Conservation (phyloP, 2,329 filamentous ascomycete species). For the Furcasterigmium sp. region DNA sequence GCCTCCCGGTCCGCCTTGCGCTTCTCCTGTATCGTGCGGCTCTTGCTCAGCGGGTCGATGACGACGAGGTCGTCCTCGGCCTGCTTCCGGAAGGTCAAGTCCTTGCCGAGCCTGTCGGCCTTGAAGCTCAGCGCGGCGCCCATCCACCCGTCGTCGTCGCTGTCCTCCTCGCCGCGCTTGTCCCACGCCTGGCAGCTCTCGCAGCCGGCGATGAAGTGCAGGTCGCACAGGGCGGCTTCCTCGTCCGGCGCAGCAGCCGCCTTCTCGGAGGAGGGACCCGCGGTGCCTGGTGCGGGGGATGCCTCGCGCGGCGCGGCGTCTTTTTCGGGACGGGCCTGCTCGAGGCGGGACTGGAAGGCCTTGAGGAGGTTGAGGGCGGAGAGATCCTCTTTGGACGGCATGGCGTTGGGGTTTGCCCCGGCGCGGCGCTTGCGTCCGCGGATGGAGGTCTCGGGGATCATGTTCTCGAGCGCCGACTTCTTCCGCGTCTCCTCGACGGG, state of each 20-base stretch:
- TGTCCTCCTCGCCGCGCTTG: slow-evolving; percentile 51
- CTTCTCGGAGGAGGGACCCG: slow-evolving; percentile 4
- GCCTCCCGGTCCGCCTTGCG: slow-evolving; percentile 55
- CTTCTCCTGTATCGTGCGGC: slow-evolving; percentile 64
- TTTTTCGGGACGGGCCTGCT: slow-evolving; percentile 40
- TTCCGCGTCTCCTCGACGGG: slow-evolving; percentile 53
- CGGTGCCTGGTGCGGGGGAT: slow-evolving; percentile 19
- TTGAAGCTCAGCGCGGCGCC: slow-evolving; percentile 79
- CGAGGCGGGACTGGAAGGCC: slow-evolving; percentile 75
- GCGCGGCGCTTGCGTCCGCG: slow-evolving; percentile 65
- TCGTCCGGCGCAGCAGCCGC: slow-evolving; percentile 42
- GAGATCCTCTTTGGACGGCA: slow-evolving; percentile 44
- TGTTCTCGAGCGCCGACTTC: slow-evolving; percentile 63
- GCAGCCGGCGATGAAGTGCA: slow-evolving; percentile 95
- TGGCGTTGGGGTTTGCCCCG: slow-evolving; percentile 45
- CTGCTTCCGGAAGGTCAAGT: slow-evolving; percentile 83
- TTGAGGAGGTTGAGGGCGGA: slow-evolving; percentile 67
- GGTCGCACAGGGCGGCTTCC: slow-evolving; percentile 75
- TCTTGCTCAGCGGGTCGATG: slow-evolving; percentile 85
- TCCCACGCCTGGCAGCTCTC: slow-evolving; percentile 89
- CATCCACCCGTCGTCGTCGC: slow-evolving; percentile 73
- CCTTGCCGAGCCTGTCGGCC: slow-evolving; percentile 86
- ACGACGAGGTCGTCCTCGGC: slow-evolving; percentile 88
- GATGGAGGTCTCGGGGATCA: slow-evolving; percentile 69
- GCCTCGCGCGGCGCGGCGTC: slow-evolving; percentile 16